These are phyloP conservation scores for Exophiala dermatitidis DNA, from an alignment of 2,329 filamentous ascomycete species.

Conservation along the genomic window DNA sequence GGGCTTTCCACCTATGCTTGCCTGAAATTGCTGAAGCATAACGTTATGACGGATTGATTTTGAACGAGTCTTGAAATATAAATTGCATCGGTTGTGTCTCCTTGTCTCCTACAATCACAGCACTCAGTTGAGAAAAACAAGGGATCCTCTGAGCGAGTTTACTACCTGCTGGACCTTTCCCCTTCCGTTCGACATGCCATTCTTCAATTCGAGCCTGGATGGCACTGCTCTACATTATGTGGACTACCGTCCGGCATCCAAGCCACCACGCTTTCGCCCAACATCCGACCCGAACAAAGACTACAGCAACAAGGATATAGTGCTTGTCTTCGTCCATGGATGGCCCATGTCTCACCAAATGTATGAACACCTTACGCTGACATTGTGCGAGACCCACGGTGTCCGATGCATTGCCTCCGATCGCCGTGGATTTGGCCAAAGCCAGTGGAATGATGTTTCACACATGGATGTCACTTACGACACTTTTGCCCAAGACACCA, in stretches of 20 bases:
- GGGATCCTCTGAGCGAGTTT: too few species aligned
- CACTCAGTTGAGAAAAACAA: too few species aligned
- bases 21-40: not conserved
- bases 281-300: slow-evolving; percentile 2
- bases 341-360: slow-evolving; percentile 31
- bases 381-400: slow-evolving; percentile 27
- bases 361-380: slow-evolving; percentile 29
- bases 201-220: slow-evolving; percentile 19
- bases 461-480: slow-evolving; percentile 27
- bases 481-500: slow-evolving; percentile 29
- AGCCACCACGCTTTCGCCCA: slow-evolving; percentile 14
- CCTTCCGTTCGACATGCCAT: slow-evolving; percentile 15
- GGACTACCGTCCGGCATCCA: slow-evolving; percentile 25
- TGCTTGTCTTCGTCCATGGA: slow-evolving; percentile 30
- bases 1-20: too few species aligned
- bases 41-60: not conserved
- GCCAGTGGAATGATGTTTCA: slow-evolving; percentile 28
- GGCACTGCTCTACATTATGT: slow-evolving; percentile 18
- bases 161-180: not conserved
- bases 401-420: slow-evolving; percentile 31
- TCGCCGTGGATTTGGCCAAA: slow-evolving; percentile 31
- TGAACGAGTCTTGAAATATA: too few species aligned
- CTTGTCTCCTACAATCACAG: too few species aligned
- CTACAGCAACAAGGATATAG: slow-evolving; percentile 4
- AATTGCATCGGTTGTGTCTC: too few species aligned